These are phyloP conservation scores for Arachnopeziza araneosa DNA, from an alignment of 2,329 filamentous ascomycete species.

Conservation along the genomic window DNA sequence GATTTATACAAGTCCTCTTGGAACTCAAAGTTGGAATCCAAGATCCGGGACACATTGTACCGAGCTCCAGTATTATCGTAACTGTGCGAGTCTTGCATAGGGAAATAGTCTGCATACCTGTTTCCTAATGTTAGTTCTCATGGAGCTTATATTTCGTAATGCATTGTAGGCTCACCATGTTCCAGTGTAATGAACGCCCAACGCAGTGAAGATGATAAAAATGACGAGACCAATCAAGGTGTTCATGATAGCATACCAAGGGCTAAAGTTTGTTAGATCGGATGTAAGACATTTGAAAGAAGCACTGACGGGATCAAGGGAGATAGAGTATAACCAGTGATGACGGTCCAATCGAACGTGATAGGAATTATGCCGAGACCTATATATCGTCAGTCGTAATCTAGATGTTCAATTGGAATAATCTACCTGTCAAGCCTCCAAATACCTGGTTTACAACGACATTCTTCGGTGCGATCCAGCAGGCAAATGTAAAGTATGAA, in stretches of 20 bases:
- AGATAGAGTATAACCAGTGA: conserved; percentile 32
- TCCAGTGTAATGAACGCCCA: conserved; percentile 59
- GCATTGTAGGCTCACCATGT: conserved; percentile 42
- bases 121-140: background rate
- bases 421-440: conserved; percentile 46
- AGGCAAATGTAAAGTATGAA: conserved; percentile 66
- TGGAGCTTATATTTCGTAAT: background rate
- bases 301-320: background rate
- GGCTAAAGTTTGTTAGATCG: conserved; percentile 12
- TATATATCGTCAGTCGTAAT: conserved; percentile 20
- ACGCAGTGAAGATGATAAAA: conserved; percentile 55
- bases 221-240: conserved; percentile 47
- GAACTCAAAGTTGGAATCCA: conserved; percentile 50
- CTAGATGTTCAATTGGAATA: background rate
- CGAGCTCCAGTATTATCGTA: conserved; percentile 57
- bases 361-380: conserved; percentile 65
- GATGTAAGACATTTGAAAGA: background rate
- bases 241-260: conserved; percentile 52
- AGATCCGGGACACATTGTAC: conserved; percentile 57
- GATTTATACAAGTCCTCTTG: conserved; percentile 53
- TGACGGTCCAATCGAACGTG: conserved; percentile 72
- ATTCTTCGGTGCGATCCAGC: conserved; percentile 66
- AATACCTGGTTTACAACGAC: conserved; percentile 67
- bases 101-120: conserved; percentile 49
- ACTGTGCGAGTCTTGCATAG: conserved; percentile 53